Conservation (phyloP, 306 rosid species). For the Echinosophora koreensis region DNA sequence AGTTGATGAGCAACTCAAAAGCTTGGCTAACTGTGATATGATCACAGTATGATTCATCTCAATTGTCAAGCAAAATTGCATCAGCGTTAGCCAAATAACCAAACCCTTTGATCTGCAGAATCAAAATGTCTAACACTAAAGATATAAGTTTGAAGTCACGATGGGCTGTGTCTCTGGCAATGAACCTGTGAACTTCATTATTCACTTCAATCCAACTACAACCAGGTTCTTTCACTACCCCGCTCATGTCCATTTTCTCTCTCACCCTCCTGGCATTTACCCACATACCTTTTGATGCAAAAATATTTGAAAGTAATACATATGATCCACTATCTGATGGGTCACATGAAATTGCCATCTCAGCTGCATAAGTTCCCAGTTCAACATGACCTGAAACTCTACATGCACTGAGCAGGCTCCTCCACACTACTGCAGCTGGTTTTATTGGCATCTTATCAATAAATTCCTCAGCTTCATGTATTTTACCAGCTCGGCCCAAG, state of each 20-base stretch:
- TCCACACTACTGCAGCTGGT: conserved; percentile 85
- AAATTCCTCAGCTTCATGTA: conserved; percentile 74
- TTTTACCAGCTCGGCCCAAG: conserved; percentile 75
- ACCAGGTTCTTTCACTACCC: conserved; percentile 79
- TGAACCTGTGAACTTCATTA: conserved; percentile 53
- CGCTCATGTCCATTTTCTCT: conserved; percentile 69
- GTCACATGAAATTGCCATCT: conserved; percentile 79
- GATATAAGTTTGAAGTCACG: conserved; percentile 49
- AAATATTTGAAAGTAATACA: conserved; percentile 81
- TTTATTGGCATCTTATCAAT: conserved; percentile 76
- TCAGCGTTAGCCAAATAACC: conserved; percentile 56
- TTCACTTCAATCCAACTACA: conserved; percentile 70
- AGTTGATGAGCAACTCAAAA: conserved; percentile 18
- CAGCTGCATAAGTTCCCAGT: conserved; percentile 81
- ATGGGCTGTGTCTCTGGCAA: conserved; percentile 63
- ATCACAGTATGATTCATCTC: conserved; percentile 37
- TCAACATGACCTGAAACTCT: conserved; percentile 76
- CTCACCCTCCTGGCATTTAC: conserved; percentile 70
- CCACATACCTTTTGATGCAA: conserved; percentile 94
- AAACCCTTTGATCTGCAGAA: conserved; percentile 63
- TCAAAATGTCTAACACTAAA: conserved; percentile 58
- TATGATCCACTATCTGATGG: conserved; percentile 87
- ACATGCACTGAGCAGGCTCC: conserved; percentile 91
- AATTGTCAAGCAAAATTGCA: conserved; percentile 43
- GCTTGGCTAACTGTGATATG: conserved; percentile 19